Conservation (phyloP, 2,329 filamentous ascomycete species). For the Diaporthe ampelina region DNA sequence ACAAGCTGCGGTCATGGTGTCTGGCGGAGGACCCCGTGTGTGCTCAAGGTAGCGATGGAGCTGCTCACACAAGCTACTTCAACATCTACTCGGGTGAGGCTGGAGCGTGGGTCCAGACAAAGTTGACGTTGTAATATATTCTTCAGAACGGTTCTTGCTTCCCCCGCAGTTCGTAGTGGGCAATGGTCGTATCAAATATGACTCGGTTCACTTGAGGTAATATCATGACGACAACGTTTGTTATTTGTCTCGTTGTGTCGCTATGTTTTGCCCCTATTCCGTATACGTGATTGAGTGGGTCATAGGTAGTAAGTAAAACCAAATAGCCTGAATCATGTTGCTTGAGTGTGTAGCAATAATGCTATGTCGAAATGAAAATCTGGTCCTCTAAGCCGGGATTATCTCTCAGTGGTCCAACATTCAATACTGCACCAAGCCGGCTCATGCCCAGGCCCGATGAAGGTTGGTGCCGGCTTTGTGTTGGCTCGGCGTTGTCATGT, state of each 20-base stretch:
- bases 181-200: not conserved
- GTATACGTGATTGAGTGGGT: not conserved
- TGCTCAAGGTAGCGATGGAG: conserved; percentile 51
- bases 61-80: conserved; percentile 55
- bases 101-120: conserved; percentile 42
- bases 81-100: conserved; percentile 48
- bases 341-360: not conserved
- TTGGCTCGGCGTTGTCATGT: not conserved
- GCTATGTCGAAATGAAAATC: not conserved
- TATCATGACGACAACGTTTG: not conserved
- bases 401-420: not conserved
- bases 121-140: conserved; percentile 13
- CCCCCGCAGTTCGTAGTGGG: no score
- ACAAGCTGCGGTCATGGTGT: conserved; percentile 53
- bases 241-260: not conserved
- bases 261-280: not conserved
- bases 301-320: not conserved
- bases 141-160: not conserved
- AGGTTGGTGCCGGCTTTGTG: not conserved
- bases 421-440: not conserved
- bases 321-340: not conserved
- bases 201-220: not conserved
- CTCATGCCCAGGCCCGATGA: not conserved
- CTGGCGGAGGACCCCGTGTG: conserved; percentile 55
- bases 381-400: not conserved